These are phyloP conservation scores for Trichoderma guizhouense DNA, from an alignment of 2,329 filamentous ascomycete species.

Conservation along the genomic window DNA sequence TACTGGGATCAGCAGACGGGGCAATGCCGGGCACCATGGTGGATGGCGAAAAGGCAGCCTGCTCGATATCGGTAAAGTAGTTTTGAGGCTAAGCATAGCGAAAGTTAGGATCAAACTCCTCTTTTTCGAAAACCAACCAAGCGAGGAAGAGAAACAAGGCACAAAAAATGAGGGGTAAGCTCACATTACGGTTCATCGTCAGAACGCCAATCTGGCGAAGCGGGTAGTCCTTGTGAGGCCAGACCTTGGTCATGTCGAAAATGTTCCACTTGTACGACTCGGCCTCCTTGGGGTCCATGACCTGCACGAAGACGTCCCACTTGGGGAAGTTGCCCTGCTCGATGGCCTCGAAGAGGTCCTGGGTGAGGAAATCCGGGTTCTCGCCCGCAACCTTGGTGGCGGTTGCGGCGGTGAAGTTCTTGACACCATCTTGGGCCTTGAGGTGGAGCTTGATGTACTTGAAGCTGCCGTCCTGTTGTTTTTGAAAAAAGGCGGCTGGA, in stretches of 20 bases:
- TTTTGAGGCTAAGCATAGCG: constrained; percentile 41
- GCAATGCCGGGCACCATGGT: constrained; percentile 50
- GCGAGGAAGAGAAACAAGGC: not conserved
- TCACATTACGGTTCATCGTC: constrained; percentile 64
- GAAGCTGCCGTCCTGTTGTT: constrained; percentile 40
- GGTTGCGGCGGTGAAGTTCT: constrained; percentile 42
- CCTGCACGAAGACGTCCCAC: constrained; percentile 53
- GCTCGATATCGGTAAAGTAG: constrained; percentile 49
- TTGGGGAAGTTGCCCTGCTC: constrained; percentile 42
- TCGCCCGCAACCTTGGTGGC: constrained; percentile 35
- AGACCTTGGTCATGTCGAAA: constrained; percentile 68
- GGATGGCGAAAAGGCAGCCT: constrained; percentile 50
- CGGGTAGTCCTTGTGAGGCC: constrained; percentile 66
- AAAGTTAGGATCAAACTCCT: not conserved
- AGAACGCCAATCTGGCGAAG: constrained; percentile 64
- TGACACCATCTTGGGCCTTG: constrained; percentile 44
- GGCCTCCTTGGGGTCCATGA: constrained; percentile 51
- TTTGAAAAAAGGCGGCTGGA: not conserved
- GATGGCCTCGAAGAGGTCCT: constrained; percentile 41
- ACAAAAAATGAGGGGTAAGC: constrained; percentile 28
- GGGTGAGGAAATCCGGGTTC: constrained; percentile 50
- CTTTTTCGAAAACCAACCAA: not conserved
- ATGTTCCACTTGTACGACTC: constrained; percentile 56
- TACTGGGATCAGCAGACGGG: constrained; percentile 42
- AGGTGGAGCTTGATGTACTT: constrained; percentile 51